Evolutionary conservation across 2,329 filamentous ascomycete species (phyloP).

Genomic region (Juglanconis sp.): DNA sequence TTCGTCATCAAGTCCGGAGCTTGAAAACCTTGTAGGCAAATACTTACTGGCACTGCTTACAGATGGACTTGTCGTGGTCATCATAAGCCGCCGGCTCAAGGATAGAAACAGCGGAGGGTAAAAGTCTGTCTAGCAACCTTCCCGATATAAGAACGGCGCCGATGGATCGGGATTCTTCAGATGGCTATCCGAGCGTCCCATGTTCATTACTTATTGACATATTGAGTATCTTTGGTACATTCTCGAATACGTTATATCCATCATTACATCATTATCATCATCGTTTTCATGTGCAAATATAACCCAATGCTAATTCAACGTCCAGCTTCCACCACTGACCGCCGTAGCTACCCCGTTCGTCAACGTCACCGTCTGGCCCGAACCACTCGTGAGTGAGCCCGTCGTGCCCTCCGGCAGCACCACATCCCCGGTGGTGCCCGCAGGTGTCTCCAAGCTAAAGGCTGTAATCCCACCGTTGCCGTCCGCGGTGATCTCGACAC

Average conservation of each 20-base stretch:
- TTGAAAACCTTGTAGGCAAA: neutral
- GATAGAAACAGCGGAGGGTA: no score
- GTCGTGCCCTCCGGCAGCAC: conserved; percentile 11
- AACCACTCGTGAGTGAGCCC: conserved; percentile 5
- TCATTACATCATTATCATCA: neutral
- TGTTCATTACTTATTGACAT: neutral
- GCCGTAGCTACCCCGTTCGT: conserved; percentile 6
- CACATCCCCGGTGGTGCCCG: conserved; percentile 15
- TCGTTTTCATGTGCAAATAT: neutral
- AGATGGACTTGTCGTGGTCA: neutral
- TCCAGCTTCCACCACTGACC: conserved; percentile 14
- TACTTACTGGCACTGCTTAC: neutral
- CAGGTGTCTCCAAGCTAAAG: conserved; percentile 14
- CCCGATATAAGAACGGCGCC: neutral
- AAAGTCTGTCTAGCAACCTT: neutral
- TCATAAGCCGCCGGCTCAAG: neutral
- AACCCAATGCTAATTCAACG: neutral
- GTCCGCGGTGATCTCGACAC: conserved; percentile 12
- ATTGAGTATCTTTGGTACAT: neutral
- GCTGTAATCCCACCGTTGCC: conserved; percentile 10
- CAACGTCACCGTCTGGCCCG: conserved; percentile 5
- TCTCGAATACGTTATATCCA: no score
- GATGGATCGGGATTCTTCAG: neutral
- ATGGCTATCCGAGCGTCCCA: neutral
- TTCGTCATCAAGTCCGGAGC: neutral